phyloP scores from a whole-genome alignment of 768 basidiomycete genomes.

The Hypholoma fasciculare region DNA sequence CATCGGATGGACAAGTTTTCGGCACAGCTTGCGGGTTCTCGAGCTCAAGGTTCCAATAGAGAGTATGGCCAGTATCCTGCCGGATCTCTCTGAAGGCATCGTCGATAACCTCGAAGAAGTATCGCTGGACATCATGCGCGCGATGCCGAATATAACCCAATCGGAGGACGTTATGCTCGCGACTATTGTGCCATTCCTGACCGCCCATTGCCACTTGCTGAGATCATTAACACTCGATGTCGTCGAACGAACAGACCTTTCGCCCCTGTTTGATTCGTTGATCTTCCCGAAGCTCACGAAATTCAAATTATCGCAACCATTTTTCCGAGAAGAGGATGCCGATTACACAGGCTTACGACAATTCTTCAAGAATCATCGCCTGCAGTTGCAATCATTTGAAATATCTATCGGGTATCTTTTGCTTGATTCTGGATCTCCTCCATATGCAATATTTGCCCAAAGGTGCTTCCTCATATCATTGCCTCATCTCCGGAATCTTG shows the following conservation, averaged over 20 bases:
- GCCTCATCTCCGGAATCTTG: constrained; percentile 7
- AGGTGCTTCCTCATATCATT: constrained; percentile 10
- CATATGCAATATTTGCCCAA: constrained; percentile 11
- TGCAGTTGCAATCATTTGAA: constrained; percentile 13
- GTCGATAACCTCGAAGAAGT: constrained; percentile 20
- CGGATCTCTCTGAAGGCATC: background rate
- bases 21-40: constrained; percentile 14
- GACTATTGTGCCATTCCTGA: constrained; percentile 23
- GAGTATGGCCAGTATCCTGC: constrained; percentile 13
- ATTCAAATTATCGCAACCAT: constrained; percentile 17
- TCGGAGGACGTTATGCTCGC: constrained; percentile 7
- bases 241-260: constrained; percentile 15
- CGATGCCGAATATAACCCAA: constrained; percentile 13
- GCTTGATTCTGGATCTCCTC: constrained; percentile 2
- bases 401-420: constrained; percentile 5
- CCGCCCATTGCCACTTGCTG: constrained; percentile 18
- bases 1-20: constrained; percentile 22
- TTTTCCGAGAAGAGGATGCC: constrained; percentile 11
- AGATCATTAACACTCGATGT: constrained; percentile 13
- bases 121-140: constrained; percentile 16
- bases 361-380: constrained; percentile 19
- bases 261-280: constrained; percentile 13
- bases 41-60: constrained; percentile 23
- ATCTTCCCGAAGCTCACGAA: constrained; percentile 17
- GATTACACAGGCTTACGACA: constrained; percentile 18